Base-by-base conservation (phyloP, 1,284 basidiomycete species). In the Cryptococcus jaspeensis region DNA sequence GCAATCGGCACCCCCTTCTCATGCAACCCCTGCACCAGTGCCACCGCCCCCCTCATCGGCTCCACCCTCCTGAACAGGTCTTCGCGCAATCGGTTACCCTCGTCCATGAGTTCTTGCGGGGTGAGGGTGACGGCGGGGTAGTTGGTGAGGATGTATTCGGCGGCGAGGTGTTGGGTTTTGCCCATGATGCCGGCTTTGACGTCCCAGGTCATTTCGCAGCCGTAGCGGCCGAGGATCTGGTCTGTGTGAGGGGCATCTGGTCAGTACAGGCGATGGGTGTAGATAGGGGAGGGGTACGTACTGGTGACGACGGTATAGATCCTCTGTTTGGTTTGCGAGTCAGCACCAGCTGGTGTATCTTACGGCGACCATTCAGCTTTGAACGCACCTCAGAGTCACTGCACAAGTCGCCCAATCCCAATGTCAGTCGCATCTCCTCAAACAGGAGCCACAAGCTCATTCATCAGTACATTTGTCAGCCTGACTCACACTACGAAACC, bases 161-260 rank as follows among this genome's bases (percentile, higher is more conserved):
- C 67, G 6, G 75, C 71, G 42, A 69, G 59, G 7, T 64, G 58
- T 37, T 66, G 63, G 22, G 70, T 73, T 74, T 74, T 76, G 39
- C 78, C 76, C 77, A 79, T 79, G 15, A 75, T 60, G 2, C 75
- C 73, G 18, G 73, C 55, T 63, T 79, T 79, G 65, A 78, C 73
- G 55, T 73, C 74, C 78, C 77, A 78, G 1, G 72, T 72, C 66
- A 76, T 72, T 50, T 59, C 52, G 47, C 63, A 64, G 11, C 77
- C 77, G 58, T 76, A 78, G 20, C 73, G 66, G 5, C 56, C 71
- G 5, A 79, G 66, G 23, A 77, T 75, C 11, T 69, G 66, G 54
- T 77, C 76, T 72, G 70, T 49, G 22, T 23, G 28, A 28, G 18
- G 23, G 28, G 3, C 13, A 16, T 43, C 28, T 18, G 23, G 37